Conservation (phyloP, 345 rosid genomes). For the Leavenworthia alabamica region DNA sequence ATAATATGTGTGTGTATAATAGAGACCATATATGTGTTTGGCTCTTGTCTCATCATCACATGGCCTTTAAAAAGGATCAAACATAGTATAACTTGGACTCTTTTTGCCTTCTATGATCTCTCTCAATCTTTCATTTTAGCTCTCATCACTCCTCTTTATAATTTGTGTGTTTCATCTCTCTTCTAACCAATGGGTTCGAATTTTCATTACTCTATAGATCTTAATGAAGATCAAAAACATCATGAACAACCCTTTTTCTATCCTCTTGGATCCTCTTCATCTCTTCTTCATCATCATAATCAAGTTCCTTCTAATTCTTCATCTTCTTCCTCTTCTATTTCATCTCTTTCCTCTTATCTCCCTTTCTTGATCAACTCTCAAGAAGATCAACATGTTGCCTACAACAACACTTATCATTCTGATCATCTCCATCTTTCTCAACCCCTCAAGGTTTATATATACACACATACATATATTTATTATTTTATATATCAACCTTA, state of each 20-base stretch:
- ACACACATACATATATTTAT: neutral
- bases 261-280: conserved; percentile 29
- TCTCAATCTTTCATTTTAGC: conserved; percentile 11
- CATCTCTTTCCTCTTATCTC: conserved; percentile 25
- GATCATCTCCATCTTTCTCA: conserved; percentile 32
- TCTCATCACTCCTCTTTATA: conserved; percentile 13
- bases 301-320: conserved; percentile 34
- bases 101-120: conserved; percentile 33
- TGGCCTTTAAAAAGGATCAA: conserved; percentile 27
- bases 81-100: conserved; percentile 28
- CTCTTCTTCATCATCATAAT: conserved; percentile 21
- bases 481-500: too few species aligned
- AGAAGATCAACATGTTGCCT: conserved; percentile 34
- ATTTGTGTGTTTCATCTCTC: conserved; percentile 11
- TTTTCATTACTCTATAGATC: conserved; percentile 48
- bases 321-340: conserved; percentile 39
- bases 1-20: neutral
- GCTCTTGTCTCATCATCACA: conserved; percentile 22
- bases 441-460: conserved; percentile 29
- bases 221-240: conserved; percentile 58
- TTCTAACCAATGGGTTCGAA: conserved; percentile 39
- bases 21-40: conserved; percentile 13
- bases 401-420: conserved; percentile 25
- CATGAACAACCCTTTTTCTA: conserved; percentile 31
- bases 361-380: conserved; percentile 34